Conservation (phyloP, 2,329 filamentous ascomycete species). For the Beauveria sp. region DNA sequence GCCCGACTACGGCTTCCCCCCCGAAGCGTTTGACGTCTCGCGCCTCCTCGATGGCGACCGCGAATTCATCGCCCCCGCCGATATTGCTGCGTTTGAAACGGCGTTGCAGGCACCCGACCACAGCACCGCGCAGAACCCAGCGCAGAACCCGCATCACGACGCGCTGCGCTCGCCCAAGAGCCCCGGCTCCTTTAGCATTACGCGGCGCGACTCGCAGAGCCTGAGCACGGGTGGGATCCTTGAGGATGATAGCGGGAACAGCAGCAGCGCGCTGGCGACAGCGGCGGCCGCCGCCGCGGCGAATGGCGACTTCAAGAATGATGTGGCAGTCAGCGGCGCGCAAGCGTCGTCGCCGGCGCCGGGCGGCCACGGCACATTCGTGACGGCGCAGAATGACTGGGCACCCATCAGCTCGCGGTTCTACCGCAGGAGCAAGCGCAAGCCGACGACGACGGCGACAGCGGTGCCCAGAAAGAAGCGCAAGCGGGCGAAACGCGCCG, state of each 20-base stretch:
- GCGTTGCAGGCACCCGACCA: conserved; percentile 79
- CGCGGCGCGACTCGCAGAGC: conserved; percentile 31
- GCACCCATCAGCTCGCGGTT: conserved; percentile 74
- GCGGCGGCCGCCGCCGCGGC: not conserved
- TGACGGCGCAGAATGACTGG: conserved; percentile 94
- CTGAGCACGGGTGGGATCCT: conserved; percentile 16
- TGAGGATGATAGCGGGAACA: conserved; percentile 23
- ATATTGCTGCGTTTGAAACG: conserved; percentile 70
- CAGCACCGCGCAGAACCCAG: conserved; percentile 36
- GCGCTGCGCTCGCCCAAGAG: conserved; percentile 36
- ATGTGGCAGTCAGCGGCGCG: conserved; percentile 21
- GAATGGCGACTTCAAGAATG: conserved; percentile 20
- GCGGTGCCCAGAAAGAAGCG: conserved; percentile 14
- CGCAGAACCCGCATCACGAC: conserved; percentile 14
- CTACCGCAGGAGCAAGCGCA: conserved; percentile 30
- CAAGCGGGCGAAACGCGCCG: conserved; percentile 30
- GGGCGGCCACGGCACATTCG: conserved; percentile 46
- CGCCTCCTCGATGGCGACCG: conserved; percentile 70
- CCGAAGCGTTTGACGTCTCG: conserved; percentile 59
- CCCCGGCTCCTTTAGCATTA: conserved; percentile 33
- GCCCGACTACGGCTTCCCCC: conserved; percentile 47
- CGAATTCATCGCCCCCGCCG: conserved; percentile 66
- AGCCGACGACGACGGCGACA: conserved; percentile 14
- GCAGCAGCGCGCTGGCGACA: conserved; percentile 21
- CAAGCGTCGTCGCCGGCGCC: not conserved